Conservation (phyloP, 2,329 filamentous ascomycete species). For the Ophiobolus disseminans region DNA sequence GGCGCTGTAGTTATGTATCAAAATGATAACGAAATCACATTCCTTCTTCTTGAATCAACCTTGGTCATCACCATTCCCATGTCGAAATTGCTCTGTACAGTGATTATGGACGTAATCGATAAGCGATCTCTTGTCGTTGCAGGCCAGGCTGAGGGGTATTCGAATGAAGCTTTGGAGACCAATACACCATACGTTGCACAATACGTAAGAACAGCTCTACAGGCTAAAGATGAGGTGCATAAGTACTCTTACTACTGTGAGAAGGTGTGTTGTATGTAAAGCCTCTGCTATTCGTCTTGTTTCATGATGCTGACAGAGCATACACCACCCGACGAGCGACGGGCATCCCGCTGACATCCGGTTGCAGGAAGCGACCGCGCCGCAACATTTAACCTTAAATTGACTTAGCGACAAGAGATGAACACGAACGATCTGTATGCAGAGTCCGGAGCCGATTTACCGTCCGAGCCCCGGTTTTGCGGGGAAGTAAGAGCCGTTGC, state of each 20-base stretch:
- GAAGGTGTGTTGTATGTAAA: background rate
- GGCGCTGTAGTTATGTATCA: no score
- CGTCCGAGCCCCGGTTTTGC: background rate
- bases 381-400: conserved; percentile 12
- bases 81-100: no score
- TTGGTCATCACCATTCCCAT: no score
- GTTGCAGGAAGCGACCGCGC: conserved; percentile 11
- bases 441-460: background rate
- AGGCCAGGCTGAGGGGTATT: no score
- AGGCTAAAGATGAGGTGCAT: background rate
- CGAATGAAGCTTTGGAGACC: no score
- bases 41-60: no score
- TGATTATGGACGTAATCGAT: no score
- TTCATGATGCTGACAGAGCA: conserved; percentile 1
- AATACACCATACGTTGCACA: no score
- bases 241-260: background rate
- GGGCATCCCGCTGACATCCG: conserved; percentile 1
- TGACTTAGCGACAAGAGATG: conserved; percentile 5
- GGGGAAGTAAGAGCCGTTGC: conserved; percentile 1
- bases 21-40: no score
- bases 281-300: background rate
- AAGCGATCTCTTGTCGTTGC: no score
- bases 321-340: background rate
- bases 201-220: background rate
- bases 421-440: conserved; percentile 2